phyloP scores from a whole-genome alignment of 352 stramenopile genomes.

The Phytophthora hybrid region DNA sequence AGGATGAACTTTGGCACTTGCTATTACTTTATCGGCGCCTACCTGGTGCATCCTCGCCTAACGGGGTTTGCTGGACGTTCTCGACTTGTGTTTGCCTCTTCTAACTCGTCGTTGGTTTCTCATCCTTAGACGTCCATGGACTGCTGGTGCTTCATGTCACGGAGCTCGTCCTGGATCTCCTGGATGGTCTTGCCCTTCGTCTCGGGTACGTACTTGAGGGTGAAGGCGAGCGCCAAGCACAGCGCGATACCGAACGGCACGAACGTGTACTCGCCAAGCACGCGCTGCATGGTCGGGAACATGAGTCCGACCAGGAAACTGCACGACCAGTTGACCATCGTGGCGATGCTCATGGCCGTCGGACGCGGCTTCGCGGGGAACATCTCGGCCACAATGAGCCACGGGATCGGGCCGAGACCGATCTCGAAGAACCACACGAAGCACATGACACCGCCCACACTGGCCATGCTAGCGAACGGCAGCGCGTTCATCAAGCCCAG shows the following conservation, averaged over 20 bases:
- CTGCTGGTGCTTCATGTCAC: constrained; percentile 36
- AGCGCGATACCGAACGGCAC: constrained; percentile 90
- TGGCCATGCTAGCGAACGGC: constrained; percentile 67
- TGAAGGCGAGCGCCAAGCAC: constrained; percentile 81
- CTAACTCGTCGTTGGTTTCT: constrained; percentile 16
- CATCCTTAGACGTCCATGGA: constrained; percentile 35
- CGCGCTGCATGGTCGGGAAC: constrained; percentile 92
- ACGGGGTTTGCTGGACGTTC: constrained; percentile 11
- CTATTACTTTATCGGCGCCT: constrained; percentile 4
- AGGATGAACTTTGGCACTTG: constrained; percentile 1
- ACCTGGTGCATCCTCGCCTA: constrained; percentile 9
- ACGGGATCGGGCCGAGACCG: constrained; percentile 93
- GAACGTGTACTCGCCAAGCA: constrained; percentile 91
- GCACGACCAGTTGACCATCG: constrained; percentile 96
- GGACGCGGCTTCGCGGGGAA: constrained; percentile 94
- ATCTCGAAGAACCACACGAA: constrained; percentile 85
- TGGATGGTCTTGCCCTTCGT: constrained; percentile 89
- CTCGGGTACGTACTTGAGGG: constrained; percentile 89
- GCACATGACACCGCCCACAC: constrained; percentile 74
- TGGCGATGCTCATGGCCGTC: constrained; percentile 91
- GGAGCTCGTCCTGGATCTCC: constrained; percentile 74
- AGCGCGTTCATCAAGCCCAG: constrained; percentile 71
- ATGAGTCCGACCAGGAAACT: constrained; percentile 95
- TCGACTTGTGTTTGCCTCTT: constrained; percentile 2
- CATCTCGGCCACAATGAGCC: constrained; percentile 97